These are phyloP conservation scores for Ustilago trichophora DNA, from an alignment of 1,284 basidiomycete species.

Conservation along the genomic window DNA sequence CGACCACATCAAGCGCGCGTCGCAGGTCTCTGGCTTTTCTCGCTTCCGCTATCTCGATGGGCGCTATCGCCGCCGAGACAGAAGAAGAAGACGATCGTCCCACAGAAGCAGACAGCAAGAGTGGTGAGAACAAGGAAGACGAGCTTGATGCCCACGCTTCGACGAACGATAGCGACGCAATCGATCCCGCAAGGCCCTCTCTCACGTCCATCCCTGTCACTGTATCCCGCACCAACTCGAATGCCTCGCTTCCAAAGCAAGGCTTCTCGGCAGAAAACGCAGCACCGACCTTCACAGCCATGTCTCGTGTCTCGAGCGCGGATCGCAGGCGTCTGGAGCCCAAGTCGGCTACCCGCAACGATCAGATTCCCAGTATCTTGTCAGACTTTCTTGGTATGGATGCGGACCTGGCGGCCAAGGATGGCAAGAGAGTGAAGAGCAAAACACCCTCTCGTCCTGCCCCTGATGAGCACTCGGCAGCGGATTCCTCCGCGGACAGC, in stretches of 20 bases:
- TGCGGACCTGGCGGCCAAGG: conserved; percentile 6
- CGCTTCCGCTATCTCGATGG: conserved; percentile 45
- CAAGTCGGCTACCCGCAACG: conserved; percentile 31
- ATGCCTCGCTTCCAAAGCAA: not conserved
- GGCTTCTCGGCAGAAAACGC: not conserved
- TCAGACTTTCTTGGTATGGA: conserved; percentile 43
- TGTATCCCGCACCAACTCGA: not conserved
- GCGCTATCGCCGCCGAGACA: conserved; percentile 23
- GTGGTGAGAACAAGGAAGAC: too few relatives aligned
- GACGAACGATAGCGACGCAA: not conserved
- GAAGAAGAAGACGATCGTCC: not conserved
- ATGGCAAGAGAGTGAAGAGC: conserved; percentile 7
- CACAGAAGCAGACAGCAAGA: not conserved
- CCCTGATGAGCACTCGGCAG: not conserved
- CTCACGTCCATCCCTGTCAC: not conserved
- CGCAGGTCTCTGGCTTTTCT: conserved; percentile 39
- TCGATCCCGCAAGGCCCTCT: not conserved
- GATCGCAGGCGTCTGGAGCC: conserved; percentile 25
- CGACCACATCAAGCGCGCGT: conserved; percentile 24
- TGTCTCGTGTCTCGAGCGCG: conserved; percentile 1
- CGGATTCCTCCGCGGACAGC: not conserved
- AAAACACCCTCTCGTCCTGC: conserved; percentile 1
- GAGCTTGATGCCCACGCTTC: not conserved
- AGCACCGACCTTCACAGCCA: conserved; percentile 2
- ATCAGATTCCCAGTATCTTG: conserved; percentile 32